Evolutionary conservation across 2,329 filamentous ascomycete species (phyloP), one percentile per base, ranked within the genome.

Genomic region (Lasiodiplodia sp.): DNA sequence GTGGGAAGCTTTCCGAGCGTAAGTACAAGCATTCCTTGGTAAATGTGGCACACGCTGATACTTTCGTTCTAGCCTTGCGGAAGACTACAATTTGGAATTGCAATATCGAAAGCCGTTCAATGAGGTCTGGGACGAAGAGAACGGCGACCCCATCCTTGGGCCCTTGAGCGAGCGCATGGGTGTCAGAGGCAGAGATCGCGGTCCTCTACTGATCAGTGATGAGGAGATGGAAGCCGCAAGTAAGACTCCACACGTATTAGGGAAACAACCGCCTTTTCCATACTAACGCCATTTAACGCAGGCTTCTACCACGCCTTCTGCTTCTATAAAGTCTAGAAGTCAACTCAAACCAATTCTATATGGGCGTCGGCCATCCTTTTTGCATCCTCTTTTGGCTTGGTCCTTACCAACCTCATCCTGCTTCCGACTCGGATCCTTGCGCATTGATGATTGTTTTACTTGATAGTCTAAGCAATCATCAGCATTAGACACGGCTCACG

Each of bases 41-140:
- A n/a, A n/a, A 11, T 10, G 5, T 23, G 72, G 23, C 37, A 51
- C 31, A 34, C 3, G 12, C 8, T 84, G 21, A 64, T 18, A 4
- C 4, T 23, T 7, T 23, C 2, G 8, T 11, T 14, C 4, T 4
- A 64, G 60, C 18, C 60, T 98, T 74, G 96, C 96, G 21, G 94
- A 97, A 78, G 94, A 98, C 77, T 99, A 95, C 85, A 97, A 97
- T 74, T 88, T 99, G 7, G 96, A 99, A 79, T 82, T 98, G 74
- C 92, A 97, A 80, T 99, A 97, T 77, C 92, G 96, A 75, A 95
- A 95, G 80, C 88, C 91, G 0, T 99, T 99, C 78, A 83, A 88
- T 51, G 94, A 98, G 72, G 91, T 99, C 37, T 98, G 95, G 93
- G 89, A 93, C 71, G 87, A 93, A 25, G 94, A 98, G 79, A 96